phyloP scores from a whole-genome alignment of 129 eudicot species.

The Artemisia tridentata region DNA sequence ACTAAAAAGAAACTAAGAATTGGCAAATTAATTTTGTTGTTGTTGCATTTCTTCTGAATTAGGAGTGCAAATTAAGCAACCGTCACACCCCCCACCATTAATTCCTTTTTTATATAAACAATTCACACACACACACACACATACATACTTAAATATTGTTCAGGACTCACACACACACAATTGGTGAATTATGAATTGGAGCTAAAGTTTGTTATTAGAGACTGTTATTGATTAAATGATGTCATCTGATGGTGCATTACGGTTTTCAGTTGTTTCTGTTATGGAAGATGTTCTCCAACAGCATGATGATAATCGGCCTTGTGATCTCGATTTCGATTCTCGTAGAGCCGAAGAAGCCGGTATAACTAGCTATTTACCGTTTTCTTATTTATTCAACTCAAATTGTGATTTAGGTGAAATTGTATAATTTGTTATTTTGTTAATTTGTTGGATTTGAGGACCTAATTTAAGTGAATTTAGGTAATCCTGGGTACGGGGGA shows the following conservation, averaged over 20 bases:
- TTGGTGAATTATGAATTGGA: neutral
- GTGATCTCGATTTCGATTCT: constrained; percentile 80
- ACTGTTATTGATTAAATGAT: constrained; percentile 25
- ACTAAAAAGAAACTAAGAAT: constrained; percentile 21
- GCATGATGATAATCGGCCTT: constrained; percentile 48
- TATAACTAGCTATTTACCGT: constrained; percentile 15
- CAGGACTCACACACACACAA: constrained; percentile 7
- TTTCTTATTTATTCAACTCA: neutral
- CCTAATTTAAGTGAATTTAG: neutral
- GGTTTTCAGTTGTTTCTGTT: constrained; percentile 79
- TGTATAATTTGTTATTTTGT: neutral
- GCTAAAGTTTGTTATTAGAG: constrained; percentile 5
- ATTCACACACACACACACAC: constrained; percentile 6
- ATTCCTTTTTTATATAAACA: constrained; percentile 18
- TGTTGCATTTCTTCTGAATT: constrained; percentile 8
- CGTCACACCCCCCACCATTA: constrained; percentile 32
- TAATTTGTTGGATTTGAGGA: neutral
- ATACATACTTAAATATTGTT: constrained; percentile 1
- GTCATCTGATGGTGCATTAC: constrained; percentile 55
- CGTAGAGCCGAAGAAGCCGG: constrained; percentile 98
- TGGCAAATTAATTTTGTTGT: constrained; percentile 32
- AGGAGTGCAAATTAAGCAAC: constrained; percentile 21
- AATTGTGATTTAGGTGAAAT: neutral
- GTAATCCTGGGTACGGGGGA: neutral
- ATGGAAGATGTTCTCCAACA: constrained; percentile 98